Conservation (phyloP, 495 filamentous ascomycete genomes). For the Durotheca rogersii region DNA sequence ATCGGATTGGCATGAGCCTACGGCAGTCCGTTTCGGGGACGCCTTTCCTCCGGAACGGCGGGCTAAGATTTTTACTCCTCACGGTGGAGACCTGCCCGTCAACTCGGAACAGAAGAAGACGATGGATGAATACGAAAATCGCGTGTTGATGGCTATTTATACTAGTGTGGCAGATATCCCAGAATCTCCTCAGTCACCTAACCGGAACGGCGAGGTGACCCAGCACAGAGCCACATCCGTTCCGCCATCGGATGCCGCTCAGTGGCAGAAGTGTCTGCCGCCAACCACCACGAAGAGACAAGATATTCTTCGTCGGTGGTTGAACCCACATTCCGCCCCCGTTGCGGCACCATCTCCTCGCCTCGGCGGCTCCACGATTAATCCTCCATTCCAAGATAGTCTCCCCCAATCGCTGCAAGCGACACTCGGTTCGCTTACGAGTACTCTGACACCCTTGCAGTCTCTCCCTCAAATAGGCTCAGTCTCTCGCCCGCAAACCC, state of each 20-base stretch:
- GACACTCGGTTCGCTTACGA: background rate
- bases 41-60: constrained; percentile 56
- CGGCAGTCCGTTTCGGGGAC: constrained; percentile 54
- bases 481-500: constrained; percentile 1
- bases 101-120: constrained; percentile 64
- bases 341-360: constrained; percentile 25
- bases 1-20: constrained; percentile 39
- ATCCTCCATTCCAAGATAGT: background rate
- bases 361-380: background rate
- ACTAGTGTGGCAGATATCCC: constrained; percentile 73
- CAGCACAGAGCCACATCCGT: constrained; percentile 12
- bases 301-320: constrained; percentile 38
- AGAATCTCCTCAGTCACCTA: constrained; percentile 65
- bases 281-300: constrained; percentile 24
- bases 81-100: constrained; percentile 60
- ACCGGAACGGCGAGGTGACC: constrained; percentile 21
- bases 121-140: constrained; percentile 70
- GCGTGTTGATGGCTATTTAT: constrained; percentile 84
- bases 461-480: background rate
- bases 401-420: background rate
- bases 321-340: constrained; percentile 21
- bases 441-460: background rate
- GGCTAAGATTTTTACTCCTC: constrained; percentile 58
- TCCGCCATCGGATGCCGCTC: constrained; percentile 23
- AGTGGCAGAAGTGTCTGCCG: constrained; percentile 23